Base-by-base conservation (phyloP, 2,329 filamentous ascomycete genomes). In the Epichloe sp. region DNA sequence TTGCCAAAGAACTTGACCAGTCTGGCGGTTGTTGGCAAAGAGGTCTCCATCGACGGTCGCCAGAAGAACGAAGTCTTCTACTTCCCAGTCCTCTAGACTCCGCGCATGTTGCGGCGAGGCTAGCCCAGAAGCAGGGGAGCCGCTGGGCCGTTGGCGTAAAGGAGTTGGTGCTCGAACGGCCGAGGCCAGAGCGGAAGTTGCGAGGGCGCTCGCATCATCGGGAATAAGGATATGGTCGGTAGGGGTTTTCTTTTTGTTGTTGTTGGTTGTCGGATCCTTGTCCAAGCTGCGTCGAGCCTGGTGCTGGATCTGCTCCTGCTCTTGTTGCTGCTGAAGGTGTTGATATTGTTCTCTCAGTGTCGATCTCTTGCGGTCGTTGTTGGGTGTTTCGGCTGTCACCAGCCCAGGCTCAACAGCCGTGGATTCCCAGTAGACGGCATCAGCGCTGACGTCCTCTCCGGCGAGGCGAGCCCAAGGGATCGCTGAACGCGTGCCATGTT, bases 51-150 rank as follows among this genome's bases (percentile, higher is more conserved):
- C 90, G 81, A 97, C 87, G 80, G 93, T 97, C 87, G 93, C 91
- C 86, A 98, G 78, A 77, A 98, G 88, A 74, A 97, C 87, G 80
- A 96, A 95, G 77, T 97, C 90, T 87, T 97, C 91, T 74, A 96
- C 90, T 86, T 96, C 88, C 91, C 91, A 97, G 75, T 96, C 91
- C 80, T 90, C 85, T 80, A 97, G 78, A 78, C 85, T 94, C 82
- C 91, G 90, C 90, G 89, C 91, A 85, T 78, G 77, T 68, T 87
- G 85, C 84, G 84, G 86, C 86, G 86, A 83, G 75, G 85, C 79
- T 70, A 86, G 76, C 62, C 82, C 82, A 68, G 77, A 76, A 68
- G 77, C 67, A 57, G 68, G 70, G 65, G 76, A 78, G 71, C 78
- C 79, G 67, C 75, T 73, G 65, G 74, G 66, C 66, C 65, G 63